Evolutionary conservation across 192 early-diverging fungal genomes (phyloP), one percentile per base, ranked within the genome.

Genomic region (Umbelopsis vinacea): DNA sequence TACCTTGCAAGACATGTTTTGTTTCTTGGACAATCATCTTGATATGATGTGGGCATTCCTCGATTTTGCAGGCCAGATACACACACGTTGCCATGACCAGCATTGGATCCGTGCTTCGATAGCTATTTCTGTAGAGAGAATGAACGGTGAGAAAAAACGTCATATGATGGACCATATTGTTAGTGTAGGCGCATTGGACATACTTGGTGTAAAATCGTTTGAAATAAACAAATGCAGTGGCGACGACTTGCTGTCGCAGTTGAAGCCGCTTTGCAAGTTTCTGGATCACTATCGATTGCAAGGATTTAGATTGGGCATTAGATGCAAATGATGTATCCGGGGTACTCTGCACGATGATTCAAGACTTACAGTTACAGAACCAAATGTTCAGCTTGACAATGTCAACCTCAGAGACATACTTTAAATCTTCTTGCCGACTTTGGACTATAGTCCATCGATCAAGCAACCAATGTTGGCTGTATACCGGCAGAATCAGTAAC

Each of bases 181-280:
- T 1, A 26, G 10, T 54, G 54, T 26, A 40, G 15, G 29, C n/a
- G n/a, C 26, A 22, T 21, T 37, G 24, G 17, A 82, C 86, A 78
- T 86, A 92, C 92, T 89, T 93, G 77, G 89, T 87, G 78, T 94
- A 96, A 76, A 96, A 96, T 21, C 96, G 85, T 78, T 94, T 94
- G 57, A 96, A 96, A 68, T 96, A 97, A 4, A 94, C 89, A 43
- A 89, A 75, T 3, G 93, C 94, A 11, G 95, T 94, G 0, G 94
- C 92, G 6, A 96, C 81, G 24, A 94, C 92, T 43, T 93, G 91
- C 75, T 96, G 96, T 57, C 91, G 78, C 33, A 90, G 73, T n/a
- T 88, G 83, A 15, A 95, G 57, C 46, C 84, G 82, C 45, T 90
- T 90, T 24, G 91, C 93, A 52, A 95, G 78, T 54, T 86, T 88